Percentiles rank a stretch among this genome's conserved stretches.
Conservation (phyloP, 345 rosid genomes). For the Ceriops tagal region DNA sequence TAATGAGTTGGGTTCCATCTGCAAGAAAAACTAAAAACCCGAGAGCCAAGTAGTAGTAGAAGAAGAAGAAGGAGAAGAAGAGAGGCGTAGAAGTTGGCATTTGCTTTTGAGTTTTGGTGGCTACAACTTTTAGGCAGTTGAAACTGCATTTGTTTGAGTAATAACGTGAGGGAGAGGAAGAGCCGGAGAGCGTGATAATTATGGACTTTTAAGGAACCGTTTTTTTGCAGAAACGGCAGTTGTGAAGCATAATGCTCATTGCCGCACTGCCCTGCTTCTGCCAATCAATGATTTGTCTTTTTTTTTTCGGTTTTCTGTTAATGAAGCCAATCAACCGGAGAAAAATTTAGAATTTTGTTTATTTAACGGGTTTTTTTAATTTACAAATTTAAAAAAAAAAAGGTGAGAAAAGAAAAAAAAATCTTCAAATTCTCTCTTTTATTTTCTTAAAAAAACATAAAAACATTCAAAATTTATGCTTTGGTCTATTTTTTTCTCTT, state of each 20-base stretch:
- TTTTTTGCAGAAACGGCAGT: constrained; percentile 11
- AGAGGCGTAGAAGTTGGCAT: constrained; percentile 13
- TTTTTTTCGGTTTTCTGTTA: too few species aligned
- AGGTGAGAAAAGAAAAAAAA: too few species aligned
- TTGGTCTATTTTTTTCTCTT: too few species aligned
- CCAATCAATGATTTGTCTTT: too few species aligned
- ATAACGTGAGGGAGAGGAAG: background rate
- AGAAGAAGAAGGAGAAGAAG: constrained; percentile 4
- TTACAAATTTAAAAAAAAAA: too few species aligned
- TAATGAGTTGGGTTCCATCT: constrained; percentile 27
- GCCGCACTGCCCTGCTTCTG: too few species aligned
- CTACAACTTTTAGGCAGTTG: background rate
- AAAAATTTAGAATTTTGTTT: too few species aligned
- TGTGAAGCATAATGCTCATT: background rate
- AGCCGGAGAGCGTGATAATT: background rate
- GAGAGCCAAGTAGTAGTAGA: background rate
- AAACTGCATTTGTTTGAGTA: background rate
- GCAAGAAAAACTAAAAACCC: constrained; percentile 1
- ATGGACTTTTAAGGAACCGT: background rate
- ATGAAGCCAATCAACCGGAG: too few species aligned
- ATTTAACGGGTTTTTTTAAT: too few species aligned
- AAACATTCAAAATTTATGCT: too few species aligned
- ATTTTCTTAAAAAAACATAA: too few species aligned
- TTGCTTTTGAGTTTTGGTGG: background rate
- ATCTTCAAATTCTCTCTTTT: too few species aligned